Conservation (phyloP, 1,284 basidiomycete species). For the Ganoderma resinaceum region DNA sequence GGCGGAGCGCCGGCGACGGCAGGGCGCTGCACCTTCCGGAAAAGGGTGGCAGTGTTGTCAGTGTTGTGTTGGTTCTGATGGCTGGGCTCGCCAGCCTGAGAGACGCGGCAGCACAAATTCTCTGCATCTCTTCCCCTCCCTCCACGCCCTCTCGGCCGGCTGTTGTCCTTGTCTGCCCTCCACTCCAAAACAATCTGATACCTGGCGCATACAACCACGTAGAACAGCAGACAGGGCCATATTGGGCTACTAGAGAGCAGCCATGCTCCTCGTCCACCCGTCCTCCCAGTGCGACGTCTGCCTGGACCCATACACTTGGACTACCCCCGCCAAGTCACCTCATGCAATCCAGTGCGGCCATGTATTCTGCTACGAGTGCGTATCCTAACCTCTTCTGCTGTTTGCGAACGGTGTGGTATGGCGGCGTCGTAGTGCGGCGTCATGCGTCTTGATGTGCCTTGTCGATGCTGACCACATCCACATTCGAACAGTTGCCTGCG, state of each 20-base stretch:
- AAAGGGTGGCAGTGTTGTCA: conserved; percentile 20
- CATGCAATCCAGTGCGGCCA: conserved; percentile 75
- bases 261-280: conserved; percentile 63
- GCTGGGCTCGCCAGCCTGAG: conserved; percentile 15
- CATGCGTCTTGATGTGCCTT: background rate
- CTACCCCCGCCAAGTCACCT: conserved; percentile 53
- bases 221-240: conserved; percentile 12
- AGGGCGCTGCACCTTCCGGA: conserved; percentile 27
- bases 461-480: background rate
- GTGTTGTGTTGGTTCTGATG: conserved; percentile 24
- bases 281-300: conserved; percentile 76
- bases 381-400: conserved; percentile 15
- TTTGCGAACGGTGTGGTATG: background rate
- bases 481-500: conserved; percentile 54
- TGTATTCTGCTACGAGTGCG: conserved; percentile 70
- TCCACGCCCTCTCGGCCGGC: conserved; percentile 6
- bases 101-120: conserved; percentile 14
- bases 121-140: conserved; percentile 16
- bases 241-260: conserved; percentile 14
- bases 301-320: conserved; percentile 62
- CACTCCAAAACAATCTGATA: background rate
- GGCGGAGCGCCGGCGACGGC: conserved; percentile 18
- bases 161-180: background rate
- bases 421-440: background rate
- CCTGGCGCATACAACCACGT: conserved; percentile 1